Evolutionary conservation across 768 basidiomycete genomes (phyloP).

Genomic region (Phylloporus sp.): DNA sequence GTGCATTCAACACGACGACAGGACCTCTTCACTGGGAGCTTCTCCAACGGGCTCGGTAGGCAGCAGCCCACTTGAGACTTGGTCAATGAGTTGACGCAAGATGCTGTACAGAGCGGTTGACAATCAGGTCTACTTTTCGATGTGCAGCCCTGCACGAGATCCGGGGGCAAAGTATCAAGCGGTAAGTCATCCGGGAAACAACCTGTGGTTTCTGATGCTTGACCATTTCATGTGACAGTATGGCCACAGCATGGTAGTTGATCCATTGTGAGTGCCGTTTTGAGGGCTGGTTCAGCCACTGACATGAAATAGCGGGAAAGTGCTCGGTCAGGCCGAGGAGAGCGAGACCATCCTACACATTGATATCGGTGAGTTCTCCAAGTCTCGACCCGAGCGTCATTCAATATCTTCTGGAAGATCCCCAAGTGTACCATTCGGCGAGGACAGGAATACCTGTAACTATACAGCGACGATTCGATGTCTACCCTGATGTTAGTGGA

Average conservation of each 20-base stretch:
- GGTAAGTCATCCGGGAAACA: conserved; percentile 41
- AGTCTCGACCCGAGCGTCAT: neutral
- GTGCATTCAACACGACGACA: conserved; percentile 93
- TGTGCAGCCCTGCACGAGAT: conserved; percentile 94
- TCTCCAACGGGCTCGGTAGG: conserved; percentile 77
- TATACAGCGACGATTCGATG: conserved; percentile 85
- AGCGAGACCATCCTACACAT: conserved; percentile 75
- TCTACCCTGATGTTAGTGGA: conserved; percentile 72
- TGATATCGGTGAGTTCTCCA: conserved; percentile 64
- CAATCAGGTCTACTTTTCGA: conserved; percentile 93
- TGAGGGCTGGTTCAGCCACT: conserved; percentile 1
- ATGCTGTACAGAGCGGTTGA: conserved; percentile 73
- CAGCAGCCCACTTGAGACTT: neutral
- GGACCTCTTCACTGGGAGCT: conserved; percentile 97
- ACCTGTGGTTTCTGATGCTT: neutral
- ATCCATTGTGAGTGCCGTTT: conserved; percentile 64
- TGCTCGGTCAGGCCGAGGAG: conserved; percentile 72
- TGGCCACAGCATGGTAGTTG: conserved; percentile 89
- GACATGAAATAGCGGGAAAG: conserved; percentile 54
- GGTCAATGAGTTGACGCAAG: conserved; percentile 7
- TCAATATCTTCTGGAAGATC: conserved; percentile 44
- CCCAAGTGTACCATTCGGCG: conserved; percentile 58
- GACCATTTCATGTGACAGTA: conserved; percentile 45
- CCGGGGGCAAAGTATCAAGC: conserved; percentile 83
- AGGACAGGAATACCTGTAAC: conserved; percentile 90